Evolutionary conservation across 768 basidiomycete genomes (phyloP), one percentile per base, ranked within the genome.

Genomic region (Boletus huronensis): DNA sequence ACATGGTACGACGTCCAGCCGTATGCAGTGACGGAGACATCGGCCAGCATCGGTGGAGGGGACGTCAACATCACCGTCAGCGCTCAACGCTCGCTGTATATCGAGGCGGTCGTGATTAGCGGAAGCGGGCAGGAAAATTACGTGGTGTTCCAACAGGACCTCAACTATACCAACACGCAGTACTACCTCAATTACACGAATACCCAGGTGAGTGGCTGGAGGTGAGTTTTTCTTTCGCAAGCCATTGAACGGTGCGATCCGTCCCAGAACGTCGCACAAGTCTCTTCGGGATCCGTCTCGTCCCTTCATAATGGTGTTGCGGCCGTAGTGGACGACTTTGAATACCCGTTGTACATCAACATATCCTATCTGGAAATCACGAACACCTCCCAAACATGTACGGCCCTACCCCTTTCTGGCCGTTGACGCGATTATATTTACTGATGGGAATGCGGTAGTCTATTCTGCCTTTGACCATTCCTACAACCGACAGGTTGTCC

Each of bases 101-200:
- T 91, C 48, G 83, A 87, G 62, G 73, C 85, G 0, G 72, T 82
- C 14, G 79, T 91, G 52, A 60, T 81, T 3, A 77, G 77, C 38
- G 88, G 87, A 14, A 86, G 83, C 57, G 87, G 86, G 21, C 70
- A 74, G 50, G 64, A 54, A 38, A 87, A 75, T 21, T 64, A 76
- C 21, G 86, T 87, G 0, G 72, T 78, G 5, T 87, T 82, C 74
- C 65, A 77, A n/a, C 90, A 91, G 65, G 68, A 79, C 21, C 67
- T 89, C 50, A 50, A 73, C 36, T 91, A 81, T 62, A 73, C 76
- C 36, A 90, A 90, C 59, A 72, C 74, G 3, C 89, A 92, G 64
- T 76, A 74, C 54, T 88, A 83, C 61, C 65, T 81, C 47, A 58
- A 87, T 41, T 64, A 82, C 58, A 66, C 77, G 3, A 59, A 52